Conservation (phyloP, 345 rosid genomes). For the Melaleuca quinquenervia region DNA sequence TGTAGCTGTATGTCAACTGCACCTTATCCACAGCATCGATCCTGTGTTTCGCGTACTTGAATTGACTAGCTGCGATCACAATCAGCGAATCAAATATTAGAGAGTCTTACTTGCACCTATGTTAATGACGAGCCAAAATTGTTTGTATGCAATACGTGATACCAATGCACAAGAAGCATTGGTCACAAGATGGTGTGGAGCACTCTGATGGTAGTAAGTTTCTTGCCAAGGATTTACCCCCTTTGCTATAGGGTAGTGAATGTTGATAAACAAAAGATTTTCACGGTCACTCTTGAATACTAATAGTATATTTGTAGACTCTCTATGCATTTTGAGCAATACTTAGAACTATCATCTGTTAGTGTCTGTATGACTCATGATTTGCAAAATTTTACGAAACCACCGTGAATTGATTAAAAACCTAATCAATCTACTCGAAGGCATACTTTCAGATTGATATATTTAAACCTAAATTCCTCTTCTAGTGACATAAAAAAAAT, state of each 20-base stretch:
- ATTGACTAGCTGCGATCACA: neutral
- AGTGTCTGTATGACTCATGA: neutral
- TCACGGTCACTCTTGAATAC: neutral
- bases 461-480: neutral
- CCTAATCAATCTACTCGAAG: neutral
- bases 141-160: neutral
- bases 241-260: neutral
- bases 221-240: neutral
- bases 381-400: neutral
- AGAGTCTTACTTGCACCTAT: neutral
- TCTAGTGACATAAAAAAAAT: neutral
- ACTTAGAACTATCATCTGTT: neutral
- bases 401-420: neutral
- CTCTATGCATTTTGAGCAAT: neutral
- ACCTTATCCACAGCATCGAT: neutral
- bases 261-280: neutral
- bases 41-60: constrained; percentile 1
- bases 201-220: neutral
- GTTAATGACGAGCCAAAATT: neutral
- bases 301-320: neutral
- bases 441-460: neutral
- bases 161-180: neutral
- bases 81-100: neutral
- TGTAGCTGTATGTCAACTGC: neutral
- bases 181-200: neutral